A percentile compares a stretch with the other conserved stretches of the same genome.
Evolutionary conservation across 2,329 filamentous ascomycete genomes (phyloP).

Genomic region (Colletotrichum liriopes): DNA sequence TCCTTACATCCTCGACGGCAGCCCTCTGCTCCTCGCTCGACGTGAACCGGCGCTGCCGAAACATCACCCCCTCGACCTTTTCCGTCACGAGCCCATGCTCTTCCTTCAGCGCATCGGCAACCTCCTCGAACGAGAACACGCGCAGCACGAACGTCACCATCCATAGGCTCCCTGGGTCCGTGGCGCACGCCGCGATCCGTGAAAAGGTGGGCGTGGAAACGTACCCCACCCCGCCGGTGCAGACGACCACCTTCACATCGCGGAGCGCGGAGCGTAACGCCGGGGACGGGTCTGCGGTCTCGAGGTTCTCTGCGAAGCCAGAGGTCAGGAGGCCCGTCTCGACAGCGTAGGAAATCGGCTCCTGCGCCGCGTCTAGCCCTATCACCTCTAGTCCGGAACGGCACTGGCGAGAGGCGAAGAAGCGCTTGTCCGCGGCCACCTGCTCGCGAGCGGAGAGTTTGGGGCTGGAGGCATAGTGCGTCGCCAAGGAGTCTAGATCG

Average conservation of each 20-base stretch:
- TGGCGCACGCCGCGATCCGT: not conserved
- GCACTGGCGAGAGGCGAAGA: not conserved
- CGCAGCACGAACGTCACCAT: slow-evolving; percentile 29
- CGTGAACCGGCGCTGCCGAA: slow-evolving; percentile 24
- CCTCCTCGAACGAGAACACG: slow-evolving; percentile 28
- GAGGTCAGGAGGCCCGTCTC: slow-evolving; percentile 9
- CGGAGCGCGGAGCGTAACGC: not conserved
- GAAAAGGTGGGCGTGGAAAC: slow-evolving; percentile 9
- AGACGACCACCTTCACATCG: slow-evolving; percentile 6
- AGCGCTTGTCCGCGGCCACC: not conserved
- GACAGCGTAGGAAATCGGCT: slow-evolving; percentile 4
- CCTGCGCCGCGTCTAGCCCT: slow-evolving; percentile 18
- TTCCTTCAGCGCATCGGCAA: not conserved
- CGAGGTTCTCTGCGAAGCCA: slow-evolving; percentile 17
- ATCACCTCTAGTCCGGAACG: not conserved
- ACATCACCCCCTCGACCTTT: slow-evolving; percentile 7
- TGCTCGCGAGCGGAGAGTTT: not conserved
- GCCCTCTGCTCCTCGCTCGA: slow-evolving; percentile 21
- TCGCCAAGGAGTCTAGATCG: not conserved
- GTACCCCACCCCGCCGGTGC: slow-evolving; percentile 33
- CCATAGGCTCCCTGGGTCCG: slow-evolving; percentile 3
- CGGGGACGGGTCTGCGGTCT: slow-evolving; percentile 1
- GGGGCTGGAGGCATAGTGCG: slow-evolving; percentile 7
- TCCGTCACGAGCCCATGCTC: slow-evolving; percentile 19
- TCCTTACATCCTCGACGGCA: slow-evolving; percentile 16